phyloP scores from a whole-genome alignment of 805 yeast species.

The Metschnikowia peoriensis region DNA sequence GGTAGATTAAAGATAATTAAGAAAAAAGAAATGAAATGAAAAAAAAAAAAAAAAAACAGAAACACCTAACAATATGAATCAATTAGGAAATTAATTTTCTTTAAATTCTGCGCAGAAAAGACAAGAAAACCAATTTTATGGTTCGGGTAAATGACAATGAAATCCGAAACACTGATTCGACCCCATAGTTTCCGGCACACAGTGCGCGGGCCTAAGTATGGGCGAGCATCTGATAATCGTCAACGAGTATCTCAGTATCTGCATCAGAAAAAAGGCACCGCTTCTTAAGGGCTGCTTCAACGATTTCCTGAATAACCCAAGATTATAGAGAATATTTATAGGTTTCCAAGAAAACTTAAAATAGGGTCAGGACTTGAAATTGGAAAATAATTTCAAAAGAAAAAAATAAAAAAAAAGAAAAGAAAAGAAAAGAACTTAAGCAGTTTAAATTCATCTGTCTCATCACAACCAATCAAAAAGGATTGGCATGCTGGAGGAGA shows the following conservation, averaged over 20 bases:
- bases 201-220: background rate
- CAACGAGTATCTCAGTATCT: background rate
- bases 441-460: background rate
- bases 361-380: too few relatives aligned
- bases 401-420: background rate
- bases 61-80: too few relatives aligned
- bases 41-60: too few relatives aligned
- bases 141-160: background rate
- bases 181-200: slow-evolving; percentile 5
- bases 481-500: slow-evolving; percentile 9
- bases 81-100: too few relatives aligned
- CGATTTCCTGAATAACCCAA: too few relatives aligned
- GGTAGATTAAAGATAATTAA: background rate
- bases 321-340: too few relatives aligned
- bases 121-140: background rate
- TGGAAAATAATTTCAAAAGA: too few relatives aligned
- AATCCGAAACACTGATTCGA: background rate
- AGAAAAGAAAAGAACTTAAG: background rate
- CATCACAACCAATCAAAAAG: background rate
- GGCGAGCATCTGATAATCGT: background rate
- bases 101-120: too few relatives aligned
- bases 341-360: too few relatives aligned
- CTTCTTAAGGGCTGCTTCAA: slow-evolving; percentile 1
- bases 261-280: slow-evolving; percentile 2
- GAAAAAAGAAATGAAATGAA: too few relatives aligned